phyloP scores from a whole-genome alignment of 345 rosid species.

The Trapa bicornis region DNA sequence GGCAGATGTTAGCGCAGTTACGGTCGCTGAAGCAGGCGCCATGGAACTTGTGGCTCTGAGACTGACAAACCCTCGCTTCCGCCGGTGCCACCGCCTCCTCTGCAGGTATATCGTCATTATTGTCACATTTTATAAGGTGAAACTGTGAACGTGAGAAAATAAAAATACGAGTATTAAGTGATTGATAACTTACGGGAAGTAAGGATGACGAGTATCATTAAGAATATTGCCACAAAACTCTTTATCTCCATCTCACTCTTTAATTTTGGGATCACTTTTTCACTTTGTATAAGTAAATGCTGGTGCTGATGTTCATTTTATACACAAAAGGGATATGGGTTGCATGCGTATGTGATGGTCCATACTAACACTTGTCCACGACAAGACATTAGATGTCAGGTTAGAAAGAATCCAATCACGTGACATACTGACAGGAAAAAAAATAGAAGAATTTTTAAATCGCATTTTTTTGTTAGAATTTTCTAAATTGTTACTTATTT shows the following conservation, averaged over 20 bases:
- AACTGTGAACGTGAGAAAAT: background rate
- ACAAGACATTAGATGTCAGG: too few species aligned
- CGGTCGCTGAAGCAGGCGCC: conserved; percentile 16
- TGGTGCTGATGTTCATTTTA: too few species aligned
- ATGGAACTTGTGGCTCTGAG: conserved; percentile 24
- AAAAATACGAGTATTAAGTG: background rate
- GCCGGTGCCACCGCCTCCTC: conserved; percentile 17
- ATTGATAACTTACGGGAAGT: conserved; percentile 17
- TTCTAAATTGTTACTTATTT: too few species aligned
- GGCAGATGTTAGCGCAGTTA: conserved; percentile 29
- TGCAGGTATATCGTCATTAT: background rate
- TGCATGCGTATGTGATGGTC: too few species aligned
- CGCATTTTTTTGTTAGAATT: too few species aligned
- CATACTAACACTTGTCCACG: too few species aligned
- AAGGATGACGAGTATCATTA: conserved; percentile 23
- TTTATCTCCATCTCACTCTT: background rate
- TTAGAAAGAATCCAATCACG: too few species aligned
- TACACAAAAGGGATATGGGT: too few species aligned
- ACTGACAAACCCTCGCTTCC: conserved; percentile 24
- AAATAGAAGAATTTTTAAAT: too few species aligned
- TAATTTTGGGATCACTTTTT: background rate
- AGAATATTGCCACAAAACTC: conserved; percentile 13
- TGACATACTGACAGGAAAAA: too few species aligned
- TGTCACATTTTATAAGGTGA: background rate
- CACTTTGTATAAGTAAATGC: too few species aligned